Conservation (phyloP, 2,329 filamentous ascomycete genomes). For the Leptographium wingfieldii region DNA sequence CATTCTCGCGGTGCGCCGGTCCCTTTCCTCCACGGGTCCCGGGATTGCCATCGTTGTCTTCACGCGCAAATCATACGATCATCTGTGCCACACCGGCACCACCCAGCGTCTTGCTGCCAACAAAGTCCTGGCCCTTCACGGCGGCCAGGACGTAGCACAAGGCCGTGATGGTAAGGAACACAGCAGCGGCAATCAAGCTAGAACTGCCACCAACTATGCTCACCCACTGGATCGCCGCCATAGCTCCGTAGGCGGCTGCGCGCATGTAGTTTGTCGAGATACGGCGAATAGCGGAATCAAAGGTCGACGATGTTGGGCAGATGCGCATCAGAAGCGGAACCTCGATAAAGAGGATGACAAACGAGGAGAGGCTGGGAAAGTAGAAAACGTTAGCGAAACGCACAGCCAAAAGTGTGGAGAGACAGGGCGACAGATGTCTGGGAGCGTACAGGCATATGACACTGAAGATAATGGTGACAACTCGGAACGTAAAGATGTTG, state of each 20-base stretch:
- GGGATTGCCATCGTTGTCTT: neutral
- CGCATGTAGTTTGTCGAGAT: constrained; percentile 97
- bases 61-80: constrained; percentile 59
- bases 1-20: neutral
- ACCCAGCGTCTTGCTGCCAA: constrained; percentile 90
- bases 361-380: constrained; percentile 46
- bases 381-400: neutral
- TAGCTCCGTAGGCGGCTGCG: constrained; percentile 69
- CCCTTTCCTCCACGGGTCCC: neutral
- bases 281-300: constrained; percentile 79
- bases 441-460: constrained; percentile 39
- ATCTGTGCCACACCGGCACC: constrained; percentile 92
- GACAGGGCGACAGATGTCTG: neutral
- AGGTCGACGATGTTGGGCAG: constrained; percentile 83
- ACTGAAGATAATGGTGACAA: constrained; percentile 37
- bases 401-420: neutral
- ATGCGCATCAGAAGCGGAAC: constrained; percentile 92
- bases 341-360: constrained; percentile 74
- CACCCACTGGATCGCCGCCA: constrained; percentile 76
- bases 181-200: constrained; percentile 73
- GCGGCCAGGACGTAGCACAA: constrained; percentile 71
- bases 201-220: constrained; percentile 54
- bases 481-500: constrained; percentile 47
- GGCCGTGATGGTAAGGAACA: constrained; percentile 65
- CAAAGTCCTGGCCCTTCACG: constrained; percentile 72